These are phyloP conservation scores for Acrocalymma vagum DNA, from an alignment of 2,329 filamentous ascomycete species.

Conservation along the genomic window DNA sequence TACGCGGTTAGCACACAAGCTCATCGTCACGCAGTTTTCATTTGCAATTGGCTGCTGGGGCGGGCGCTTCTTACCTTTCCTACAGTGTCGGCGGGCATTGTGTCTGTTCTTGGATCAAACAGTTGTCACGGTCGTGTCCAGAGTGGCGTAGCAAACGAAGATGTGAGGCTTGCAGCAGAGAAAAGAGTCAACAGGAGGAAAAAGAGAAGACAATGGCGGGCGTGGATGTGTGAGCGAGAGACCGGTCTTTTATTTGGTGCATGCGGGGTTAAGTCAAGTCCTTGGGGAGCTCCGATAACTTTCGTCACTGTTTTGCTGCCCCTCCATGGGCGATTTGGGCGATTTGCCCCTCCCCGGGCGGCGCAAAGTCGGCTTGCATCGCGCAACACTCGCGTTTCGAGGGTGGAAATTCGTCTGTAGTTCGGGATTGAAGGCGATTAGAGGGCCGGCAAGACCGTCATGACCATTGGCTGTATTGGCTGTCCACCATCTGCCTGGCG, in stretches of 20 bases:
- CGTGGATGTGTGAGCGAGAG: neutral
- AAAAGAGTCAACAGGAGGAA: constrained; percentile 10
- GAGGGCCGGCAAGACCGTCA: too few species aligned
- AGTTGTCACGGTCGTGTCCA: constrained; percentile 22
- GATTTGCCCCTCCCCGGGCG: constrained; percentile 38
- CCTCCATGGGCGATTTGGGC: too few species aligned
- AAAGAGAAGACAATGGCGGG: constrained; percentile 20
- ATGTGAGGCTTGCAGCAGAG: constrained; percentile 12
- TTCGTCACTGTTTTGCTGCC: constrained; percentile 32
- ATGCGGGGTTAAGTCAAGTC: too few species aligned
- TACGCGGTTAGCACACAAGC: constrained; percentile 18
- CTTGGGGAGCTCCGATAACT: constrained; percentile 25
- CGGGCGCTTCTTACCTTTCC: constrained; percentile 57
- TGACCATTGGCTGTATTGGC: constrained; percentile 22
- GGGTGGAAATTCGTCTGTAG: constrained; percentile 16
- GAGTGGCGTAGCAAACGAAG: constrained; percentile 4
- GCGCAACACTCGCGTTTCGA: constrained; percentile 33
- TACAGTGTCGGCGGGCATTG: constrained; percentile 63
- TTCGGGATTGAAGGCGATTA: constrained; percentile 3
- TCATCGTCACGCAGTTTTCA: constrained; percentile 6
- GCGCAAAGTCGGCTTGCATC: constrained; percentile 26
- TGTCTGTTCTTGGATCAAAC: constrained; percentile 25
- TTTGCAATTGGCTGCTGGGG: too few species aligned
- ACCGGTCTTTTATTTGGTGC: constrained; percentile 29
- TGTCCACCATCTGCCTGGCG: constrained; percentile 6